Percentiles rank a stretch among this genome's conserved stretches.
Conservation (phyloP, 768 basidiomycete genomes). For the Macrocybe gigantea region DNA sequence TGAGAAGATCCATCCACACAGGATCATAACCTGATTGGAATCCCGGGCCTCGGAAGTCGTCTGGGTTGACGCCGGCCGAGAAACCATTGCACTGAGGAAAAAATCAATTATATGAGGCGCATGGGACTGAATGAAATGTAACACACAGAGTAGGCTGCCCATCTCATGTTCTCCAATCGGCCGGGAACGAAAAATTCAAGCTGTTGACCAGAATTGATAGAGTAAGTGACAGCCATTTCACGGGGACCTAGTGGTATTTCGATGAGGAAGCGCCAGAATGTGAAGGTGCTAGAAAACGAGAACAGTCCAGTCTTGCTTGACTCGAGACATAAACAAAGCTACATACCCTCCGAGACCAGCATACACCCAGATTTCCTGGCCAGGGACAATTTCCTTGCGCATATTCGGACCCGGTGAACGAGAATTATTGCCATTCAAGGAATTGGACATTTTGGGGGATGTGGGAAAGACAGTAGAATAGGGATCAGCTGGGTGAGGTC, state of each 20-base stretch:
- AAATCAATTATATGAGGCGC: not conserved
- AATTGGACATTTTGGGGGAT: slow-evolving; percentile 4
- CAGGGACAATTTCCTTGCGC: slow-evolving; percentile 38
- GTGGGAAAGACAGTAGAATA: slow-evolving; percentile 39
- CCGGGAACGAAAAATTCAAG: slow-evolving; percentile 84
- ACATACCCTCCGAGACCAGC: slow-evolving; percentile 48
- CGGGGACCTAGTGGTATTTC: slow-evolving; percentile 64
- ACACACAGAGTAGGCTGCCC: slow-evolving; percentile 82
- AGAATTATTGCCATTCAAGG: slow-evolving; percentile 13
- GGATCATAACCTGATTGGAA: slow-evolving; percentile 83
- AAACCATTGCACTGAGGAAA: slow-evolving; percentile 75
- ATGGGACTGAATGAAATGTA: not conserved
- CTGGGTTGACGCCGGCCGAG: slow-evolving; percentile 83
- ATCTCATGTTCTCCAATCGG: slow-evolving; percentile 76
- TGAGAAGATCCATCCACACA: slow-evolving; percentile 89
- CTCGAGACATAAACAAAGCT: not conserved
- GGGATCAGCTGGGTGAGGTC: slow-evolving; percentile 73
- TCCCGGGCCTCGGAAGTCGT: slow-evolving; percentile 78
- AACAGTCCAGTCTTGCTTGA: not conserved
- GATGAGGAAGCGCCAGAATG: slow-evolving; percentile 93
- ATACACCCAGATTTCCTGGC: slow-evolving; percentile 74
- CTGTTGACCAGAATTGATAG: slow-evolving; percentile 73
- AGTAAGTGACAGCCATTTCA: slow-evolving; percentile 78
- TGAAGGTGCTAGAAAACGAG: slow-evolving; percentile 57
- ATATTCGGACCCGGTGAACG: slow-evolving; percentile 23